Evolutionary conservation across 352 stramenopile species (phyloP), one percentile per base, ranked within the genome.

Genomic region (Globisporangium yorkense): DNA sequence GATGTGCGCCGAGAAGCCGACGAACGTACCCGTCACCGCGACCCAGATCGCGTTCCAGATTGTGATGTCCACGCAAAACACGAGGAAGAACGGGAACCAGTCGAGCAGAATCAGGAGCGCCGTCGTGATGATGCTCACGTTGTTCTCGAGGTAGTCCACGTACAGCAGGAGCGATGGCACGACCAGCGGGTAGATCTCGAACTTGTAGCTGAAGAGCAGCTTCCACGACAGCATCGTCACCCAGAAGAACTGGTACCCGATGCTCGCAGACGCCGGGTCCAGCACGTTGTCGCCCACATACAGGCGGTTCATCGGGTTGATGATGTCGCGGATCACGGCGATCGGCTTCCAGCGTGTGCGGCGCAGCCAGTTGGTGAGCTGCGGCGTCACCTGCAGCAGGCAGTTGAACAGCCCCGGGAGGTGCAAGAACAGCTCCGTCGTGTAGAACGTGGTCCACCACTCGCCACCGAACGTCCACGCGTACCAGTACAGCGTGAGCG

Each of bases 31-130:
- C 43, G 94, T 97, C 72, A 98, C 98, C 0, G 96, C 94, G 66
- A 98, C 84, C 96, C 96, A 99, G 43, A 98, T 96, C 31, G 96
- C 85, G 63, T 98, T 98, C 96, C 96, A 99, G 63, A 99, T 99
- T 44, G 89, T 98, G 66, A 98, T 98, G 59, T 99, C 97, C 54
- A 99, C 97, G 41, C 97, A 92, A 67, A 97, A 99, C 0, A 99
- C 96, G 63, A 98, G 88, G 68, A 99, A 98, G 63, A 98, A 97
- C 9, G 97, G 97, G 31, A 98, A 69, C 97, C 97, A 99, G 63
- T 98, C 87, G 27, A 99, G 68, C 0, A 92, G 68, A 31, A 99
- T 92, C n/a, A 99, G 70, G 24, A 98, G 66, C 41, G 74, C 61
- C 2, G 88, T 97, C 47, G 76, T 83, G 56, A 94, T 74, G 49